Base-by-base conservation (phyloP, 129 eudicot genomes). In the Pulicaria dysenterica region DNA sequence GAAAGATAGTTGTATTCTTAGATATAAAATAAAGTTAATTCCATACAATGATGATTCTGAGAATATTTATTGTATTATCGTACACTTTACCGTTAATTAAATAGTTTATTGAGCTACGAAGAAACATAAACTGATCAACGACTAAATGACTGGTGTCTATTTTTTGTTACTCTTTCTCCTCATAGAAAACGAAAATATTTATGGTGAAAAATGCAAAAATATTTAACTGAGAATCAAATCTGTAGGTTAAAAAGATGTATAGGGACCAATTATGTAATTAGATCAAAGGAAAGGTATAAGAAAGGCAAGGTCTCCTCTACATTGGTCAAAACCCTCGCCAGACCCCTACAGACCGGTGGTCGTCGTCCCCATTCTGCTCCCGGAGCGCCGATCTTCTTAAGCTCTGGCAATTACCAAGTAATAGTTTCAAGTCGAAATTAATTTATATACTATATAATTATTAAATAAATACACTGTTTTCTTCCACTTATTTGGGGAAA, bases 271-370 rank as follows among this genome's bases (percentile, higher is more conserved):
- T 4, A n/a, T 69, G 63, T 60, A 59, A 48, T 5, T 59, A 12
- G 9, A 7, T 69, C n/a, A 53, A 49, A 77, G 63, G 12, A 41
- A 69, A 39, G 69, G 69, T 76, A 77, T 69, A 77, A 68, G 50
- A 58, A 2, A 10, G 6, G 11, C 69, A 31, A 1, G 39, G 51
- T 51, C 60, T 31, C 38, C 17, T 75, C 36, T 67, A 10, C 8
- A 1, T 39, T 12, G 58, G 75, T 76, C 80, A 76, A 76, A 76
- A 76, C 80, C 80, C 80, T 76, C 69, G 70, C 69, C 67, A 67
- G 57, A 56, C 44, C 14, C 13, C 10, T 15, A 51, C 31, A 8
- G 39, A 6, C 9, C 37, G 17, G 41, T 54, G 75, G 6, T 55
- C 53, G 61, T 16, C 36, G 45, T 62, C 50, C 40, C 58, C 65